phyloP scores from a whole-genome alignment of 2,329 filamentous ascomycete species.

The Talaromyces sp. region DNA sequence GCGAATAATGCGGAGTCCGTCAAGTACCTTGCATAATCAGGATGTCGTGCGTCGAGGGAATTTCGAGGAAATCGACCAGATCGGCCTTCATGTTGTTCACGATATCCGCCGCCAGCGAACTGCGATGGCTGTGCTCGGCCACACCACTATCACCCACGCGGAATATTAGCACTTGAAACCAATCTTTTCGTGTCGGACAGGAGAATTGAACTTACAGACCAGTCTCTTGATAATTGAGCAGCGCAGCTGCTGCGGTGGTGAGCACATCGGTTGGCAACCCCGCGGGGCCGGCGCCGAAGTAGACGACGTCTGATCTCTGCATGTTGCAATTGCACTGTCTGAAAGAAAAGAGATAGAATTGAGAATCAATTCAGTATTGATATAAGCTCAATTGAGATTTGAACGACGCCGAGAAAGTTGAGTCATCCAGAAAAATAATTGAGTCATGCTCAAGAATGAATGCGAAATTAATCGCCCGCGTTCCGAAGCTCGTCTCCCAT shows the following conservation, averaged over 20 bases:
- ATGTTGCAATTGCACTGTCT: neutral
- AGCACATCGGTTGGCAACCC: slow-evolving; percentile 77
- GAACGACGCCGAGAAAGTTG: neutral
- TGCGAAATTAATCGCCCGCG: slow-evolving; percentile 1
- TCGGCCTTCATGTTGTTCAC: slow-evolving; percentile 74
- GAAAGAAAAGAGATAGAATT: neutral
- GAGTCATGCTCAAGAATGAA: slow-evolving; percentile 1
- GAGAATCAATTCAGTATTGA: neutral
- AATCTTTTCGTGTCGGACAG: neutral
- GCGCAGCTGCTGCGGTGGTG: slow-evolving; percentile 68
- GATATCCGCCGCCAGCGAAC: slow-evolving; percentile 71
- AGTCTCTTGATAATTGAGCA: slow-evolving; percentile 76
- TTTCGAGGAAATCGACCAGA: slow-evolving; percentile 69
- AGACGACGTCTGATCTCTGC: slow-evolving; percentile 66
- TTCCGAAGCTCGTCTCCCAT: neutral
- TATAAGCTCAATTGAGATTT: neutral
- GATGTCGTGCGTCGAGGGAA: slow-evolving; percentile 83
- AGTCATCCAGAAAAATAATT: slow-evolving; percentile 2
- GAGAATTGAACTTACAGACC: slow-evolving; percentile 52
- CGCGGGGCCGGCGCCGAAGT: slow-evolving; percentile 92
- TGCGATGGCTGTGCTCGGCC: slow-evolving; percentile 88
- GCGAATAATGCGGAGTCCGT: neutral
- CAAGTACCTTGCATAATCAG: slow-evolving; percentile 69
- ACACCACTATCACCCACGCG: slow-evolving; percentile 52
- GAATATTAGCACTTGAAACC: neutral